Evolutionary conservation across 495 filamentous ascomycete species (phyloP), one percentile per base, ranked within the genome.

Genomic region (Penicillium canescens): DNA sequence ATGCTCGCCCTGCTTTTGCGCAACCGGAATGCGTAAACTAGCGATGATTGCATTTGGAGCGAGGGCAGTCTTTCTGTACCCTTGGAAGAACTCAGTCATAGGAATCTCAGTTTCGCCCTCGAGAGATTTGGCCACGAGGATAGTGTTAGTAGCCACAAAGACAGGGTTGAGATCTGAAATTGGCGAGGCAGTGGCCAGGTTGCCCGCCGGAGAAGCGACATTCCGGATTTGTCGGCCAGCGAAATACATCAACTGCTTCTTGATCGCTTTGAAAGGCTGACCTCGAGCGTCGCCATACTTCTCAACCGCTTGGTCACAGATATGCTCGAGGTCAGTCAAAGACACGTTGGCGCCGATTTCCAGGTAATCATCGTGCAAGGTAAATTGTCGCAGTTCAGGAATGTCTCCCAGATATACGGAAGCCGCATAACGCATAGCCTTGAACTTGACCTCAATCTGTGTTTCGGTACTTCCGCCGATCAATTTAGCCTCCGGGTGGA

Each of bases 371-470:
- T 91, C 88, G 23, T 88, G 75, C 63, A 98, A 86, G 3, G 78
- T 79, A 67, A 88, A 97, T 52, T 89, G 79, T 21, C 89, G 76
- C 40, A 98, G 73, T 70, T 98, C 94, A 1, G 89, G 75, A 57
- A 98, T 96, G 63, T 98, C 94, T 23, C 92, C 92, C 12, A 98
- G 85, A 65, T 88, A 98, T 1, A 98, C 92, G 0, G 91, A 97
- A 6, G 87, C 84, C 10, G 84, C 82, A 67, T 96, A 98, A 60
- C 91, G 84, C 82, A 95, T 85, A 2, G 84, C 90, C 76, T 98
- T 98, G 80, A 98, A 98, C 66, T 96, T 97, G 71, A 96, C 87
- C 70, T 98, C 94, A 47, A 98, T 97, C 68, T 97, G 94, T 0
- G 93, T 98, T 71, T 98, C 94, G 4, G 91, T 96, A 66, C 91